These are phyloP conservation scores for Triadica sebifera DNA, from an alignment of 345 rosid genomes.

Conservation along the genomic window DNA sequence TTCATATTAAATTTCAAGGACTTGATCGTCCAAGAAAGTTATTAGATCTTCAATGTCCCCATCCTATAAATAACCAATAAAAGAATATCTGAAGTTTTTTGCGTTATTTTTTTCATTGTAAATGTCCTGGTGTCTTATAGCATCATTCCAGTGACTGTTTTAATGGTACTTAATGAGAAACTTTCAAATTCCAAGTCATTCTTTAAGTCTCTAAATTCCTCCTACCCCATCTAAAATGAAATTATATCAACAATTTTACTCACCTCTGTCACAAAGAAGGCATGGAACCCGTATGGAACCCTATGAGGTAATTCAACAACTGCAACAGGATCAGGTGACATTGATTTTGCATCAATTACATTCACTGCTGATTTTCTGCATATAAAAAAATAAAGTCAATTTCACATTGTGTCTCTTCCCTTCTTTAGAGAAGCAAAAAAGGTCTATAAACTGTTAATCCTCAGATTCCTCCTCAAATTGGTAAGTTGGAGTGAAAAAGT, in stretches of 20 bases:
- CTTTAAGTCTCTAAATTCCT: not conserved
- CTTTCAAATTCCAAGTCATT: not conserved
- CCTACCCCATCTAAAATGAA: not conserved
- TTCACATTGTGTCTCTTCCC: not conserved
- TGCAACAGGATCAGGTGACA: conserved; percentile 91
- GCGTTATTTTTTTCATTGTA: not conserved
- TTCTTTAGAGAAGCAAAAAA: not conserved
- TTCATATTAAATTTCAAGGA: not conserved
- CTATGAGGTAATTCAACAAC: conserved; percentile 87
- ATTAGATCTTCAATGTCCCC: not conserved
- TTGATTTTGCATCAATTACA: conserved; percentile 87
- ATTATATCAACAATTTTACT: not conserved
- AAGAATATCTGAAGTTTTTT: not conserved
- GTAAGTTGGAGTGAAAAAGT: not conserved
- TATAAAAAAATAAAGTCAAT: not conserved
- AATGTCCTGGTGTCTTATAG: not conserved
- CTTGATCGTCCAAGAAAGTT: not conserved
- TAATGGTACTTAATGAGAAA: not conserved
- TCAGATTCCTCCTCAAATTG: not conserved
- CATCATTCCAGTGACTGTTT: not conserved
- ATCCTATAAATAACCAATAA: not conserved
- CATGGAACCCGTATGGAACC: conserved; percentile 94
- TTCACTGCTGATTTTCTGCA: conserved; percentile 77
- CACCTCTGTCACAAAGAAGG: conserved; percentile 87
- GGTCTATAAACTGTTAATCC: not conserved